phyloP scores from a whole-genome alignment of 2,329 filamentous ascomycete species.

The Aspergillus candidus region DNA sequence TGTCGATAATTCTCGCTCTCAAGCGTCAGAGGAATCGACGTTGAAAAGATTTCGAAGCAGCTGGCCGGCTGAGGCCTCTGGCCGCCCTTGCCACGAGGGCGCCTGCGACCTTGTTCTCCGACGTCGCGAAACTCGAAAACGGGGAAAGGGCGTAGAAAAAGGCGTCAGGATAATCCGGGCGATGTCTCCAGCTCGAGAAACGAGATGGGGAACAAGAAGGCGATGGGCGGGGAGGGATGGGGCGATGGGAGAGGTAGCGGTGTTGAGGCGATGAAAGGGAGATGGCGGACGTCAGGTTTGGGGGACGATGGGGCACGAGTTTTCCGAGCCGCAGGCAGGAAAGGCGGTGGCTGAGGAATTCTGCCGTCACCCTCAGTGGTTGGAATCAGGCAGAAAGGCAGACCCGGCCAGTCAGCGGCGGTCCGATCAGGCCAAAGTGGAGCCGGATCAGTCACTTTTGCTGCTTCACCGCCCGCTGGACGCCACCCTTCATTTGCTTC shows the following conservation, averaged over 20 bases:
- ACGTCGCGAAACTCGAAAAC: constrained; percentile 29
- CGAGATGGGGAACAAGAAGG: constrained; percentile 38
- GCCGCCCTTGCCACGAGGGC: constrained; percentile 46
- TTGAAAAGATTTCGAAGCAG: constrained; percentile 31
- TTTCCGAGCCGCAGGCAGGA: constrained; percentile 30
- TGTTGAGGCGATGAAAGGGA: constrained; percentile 37
- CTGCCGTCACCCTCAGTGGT: too few species aligned
- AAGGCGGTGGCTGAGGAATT: constrained; percentile 18
- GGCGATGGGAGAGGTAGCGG: constrained; percentile 23
- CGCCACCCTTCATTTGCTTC: too few species aligned
- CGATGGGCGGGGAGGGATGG: constrained; percentile 34
- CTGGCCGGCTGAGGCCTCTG: constrained; percentile 41
- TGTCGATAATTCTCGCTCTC: constrained; percentile 3
- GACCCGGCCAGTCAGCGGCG: too few species aligned
- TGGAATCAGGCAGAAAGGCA: too few species aligned
- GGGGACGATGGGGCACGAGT: constrained; percentile 34
- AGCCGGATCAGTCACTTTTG: background rate
- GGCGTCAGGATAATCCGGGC: constrained; percentile 20
- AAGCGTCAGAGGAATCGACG: constrained; percentile 18
- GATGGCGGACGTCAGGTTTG: constrained; percentile 37
- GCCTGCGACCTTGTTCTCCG: constrained; percentile 37
- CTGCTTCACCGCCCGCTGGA: constrained; percentile 15
- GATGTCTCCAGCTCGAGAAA: constrained; percentile 21
- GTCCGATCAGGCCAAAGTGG: too few species aligned
- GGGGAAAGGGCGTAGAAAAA: constrained; percentile 23